Conservation (phyloP, 805 yeast species). For the Nakazawaea pomicola region DNA sequence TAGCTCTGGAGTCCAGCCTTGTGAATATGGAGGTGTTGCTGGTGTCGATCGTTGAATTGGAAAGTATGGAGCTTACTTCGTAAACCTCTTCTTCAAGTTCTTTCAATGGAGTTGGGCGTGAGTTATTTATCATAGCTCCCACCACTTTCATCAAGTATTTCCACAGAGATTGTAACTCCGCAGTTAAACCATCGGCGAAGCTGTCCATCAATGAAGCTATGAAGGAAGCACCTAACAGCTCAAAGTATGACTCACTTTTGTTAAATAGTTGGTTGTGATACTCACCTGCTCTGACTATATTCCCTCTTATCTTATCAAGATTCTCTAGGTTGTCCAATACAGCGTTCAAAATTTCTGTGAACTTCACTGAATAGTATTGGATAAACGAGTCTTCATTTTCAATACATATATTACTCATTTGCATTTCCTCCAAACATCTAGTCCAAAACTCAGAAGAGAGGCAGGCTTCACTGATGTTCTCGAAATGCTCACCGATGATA, state of each 20-base stretch:
- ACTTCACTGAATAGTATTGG: neutral
- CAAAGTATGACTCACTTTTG: neutral
- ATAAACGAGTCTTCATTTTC: neutral
- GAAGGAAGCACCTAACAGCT: slow-evolving; percentile 1
- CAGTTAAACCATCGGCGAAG: slow-evolving; percentile 9
- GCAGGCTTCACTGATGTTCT: slow-evolving; percentile 6
- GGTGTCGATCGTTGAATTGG: neutral
- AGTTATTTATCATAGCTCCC: neutral
- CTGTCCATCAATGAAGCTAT: slow-evolving; percentile 7
- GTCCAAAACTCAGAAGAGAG: slow-evolving; percentile 7
- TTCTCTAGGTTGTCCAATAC: neutral
- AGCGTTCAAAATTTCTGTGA: neutral
- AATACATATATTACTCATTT: slow-evolving; percentile 3
- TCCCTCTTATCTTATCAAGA: neutral
- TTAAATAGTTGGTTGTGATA: neutral
- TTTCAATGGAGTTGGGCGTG: neutral
- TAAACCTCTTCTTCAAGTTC: slow-evolving; percentile 1
- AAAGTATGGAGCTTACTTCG: too few relatives aligned
- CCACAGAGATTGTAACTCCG: slow-evolving; percentile 8
- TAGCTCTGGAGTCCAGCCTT: too few relatives aligned
- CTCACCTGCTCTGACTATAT: neutral
- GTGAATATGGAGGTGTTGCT: too few relatives aligned
- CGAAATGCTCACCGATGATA: slow-evolving; percentile 3
- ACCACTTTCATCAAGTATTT: neutral
- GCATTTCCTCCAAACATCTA: slow-evolving; percentile 5